These are phyloP conservation scores for Ceratocystiopsis brevicomis DNA, from an alignment of 2,329 filamentous ascomycete genomes.

Conservation along the genomic window DNA sequence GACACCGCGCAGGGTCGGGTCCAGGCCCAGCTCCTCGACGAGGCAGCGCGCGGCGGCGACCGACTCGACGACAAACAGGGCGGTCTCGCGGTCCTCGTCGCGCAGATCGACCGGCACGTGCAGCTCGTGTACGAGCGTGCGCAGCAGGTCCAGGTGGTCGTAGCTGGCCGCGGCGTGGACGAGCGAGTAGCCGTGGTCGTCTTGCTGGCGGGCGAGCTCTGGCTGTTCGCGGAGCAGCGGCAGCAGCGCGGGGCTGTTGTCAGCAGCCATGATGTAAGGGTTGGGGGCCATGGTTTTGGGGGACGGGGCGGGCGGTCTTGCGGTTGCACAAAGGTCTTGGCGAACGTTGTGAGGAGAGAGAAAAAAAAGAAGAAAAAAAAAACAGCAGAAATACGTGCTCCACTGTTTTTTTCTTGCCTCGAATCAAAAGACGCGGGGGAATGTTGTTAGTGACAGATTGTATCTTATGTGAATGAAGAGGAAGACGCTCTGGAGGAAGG, in stretches of 20 bases:
- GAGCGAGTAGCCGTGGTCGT: conserved; percentile 85
- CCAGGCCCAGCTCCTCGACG: conserved; percentile 63
- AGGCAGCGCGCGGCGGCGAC: conserved; percentile 59
- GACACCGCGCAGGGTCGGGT: conserved; percentile 43
- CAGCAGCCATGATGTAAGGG: conserved; percentile 60
- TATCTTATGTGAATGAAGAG: too few species aligned
- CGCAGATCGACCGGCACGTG: conserved; percentile 60
- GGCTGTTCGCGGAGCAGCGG: conserved; percentile 56
- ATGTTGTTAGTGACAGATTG: too few species aligned
- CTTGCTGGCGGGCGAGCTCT: conserved; percentile 58
- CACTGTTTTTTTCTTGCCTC: neutral
- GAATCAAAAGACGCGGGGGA: too few species aligned
- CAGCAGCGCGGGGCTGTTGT: conserved; percentile 57
- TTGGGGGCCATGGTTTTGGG: conserved; percentile 32
- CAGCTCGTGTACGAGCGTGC: conserved; percentile 56
- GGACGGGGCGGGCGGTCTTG: too few species aligned
- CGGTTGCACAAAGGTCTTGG: neutral
- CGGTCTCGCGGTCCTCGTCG: conserved; percentile 85
- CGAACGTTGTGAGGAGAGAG: neutral
- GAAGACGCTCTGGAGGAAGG: too few species aligned
- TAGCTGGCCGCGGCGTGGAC: conserved; percentile 89
- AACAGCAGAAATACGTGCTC: neutral
- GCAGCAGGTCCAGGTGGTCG: conserved; percentile 65
- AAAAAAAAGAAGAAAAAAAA: neutral
- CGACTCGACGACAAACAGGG: conserved; percentile 82